A percentile compares a stretch with the other conserved stretches of the same genome.
Conservation (phyloP, 371 early-diverging fungal genomes). For the Rhizopus sp. region DNA sequence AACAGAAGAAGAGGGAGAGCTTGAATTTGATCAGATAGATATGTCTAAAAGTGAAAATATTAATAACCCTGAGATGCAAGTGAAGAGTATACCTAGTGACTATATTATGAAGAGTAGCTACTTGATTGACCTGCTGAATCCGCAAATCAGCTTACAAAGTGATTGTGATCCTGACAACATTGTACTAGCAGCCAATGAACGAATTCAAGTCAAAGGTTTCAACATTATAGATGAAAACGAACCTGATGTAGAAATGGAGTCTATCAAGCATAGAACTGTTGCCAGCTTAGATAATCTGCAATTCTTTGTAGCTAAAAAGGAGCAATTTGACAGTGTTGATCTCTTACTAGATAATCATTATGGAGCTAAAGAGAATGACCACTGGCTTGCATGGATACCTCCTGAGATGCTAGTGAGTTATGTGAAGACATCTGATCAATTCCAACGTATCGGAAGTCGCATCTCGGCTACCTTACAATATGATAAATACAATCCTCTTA, state of each 20-base stretch:
- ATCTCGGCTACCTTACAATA: conserved; percentile 74
- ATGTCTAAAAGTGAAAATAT: conserved; percentile 44
- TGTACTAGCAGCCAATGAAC: conserved; percentile 66
- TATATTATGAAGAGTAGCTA: conserved; percentile 62
- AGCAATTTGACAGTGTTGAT: conserved; percentile 62
- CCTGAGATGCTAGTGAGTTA: conserved; percentile 76
- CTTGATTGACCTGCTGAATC: conserved; percentile 68
- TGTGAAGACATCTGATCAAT: conserved; percentile 53
- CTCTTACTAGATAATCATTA: conserved; percentile 50
- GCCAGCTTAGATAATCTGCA: conserved; percentile 77
- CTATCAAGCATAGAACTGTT: conserved; percentile 73
- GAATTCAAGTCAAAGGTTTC: conserved; percentile 65
- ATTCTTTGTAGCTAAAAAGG: conserved; percentile 72
- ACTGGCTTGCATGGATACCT: conserved; percentile 89
- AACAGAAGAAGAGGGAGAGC: conserved; percentile 27
- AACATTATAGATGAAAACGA: conserved; percentile 61
- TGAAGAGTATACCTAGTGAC: conserved; percentile 50
- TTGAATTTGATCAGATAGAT: conserved; percentile 8
- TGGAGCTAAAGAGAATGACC: conserved; percentile 49
- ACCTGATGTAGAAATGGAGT: conserved; percentile 51
- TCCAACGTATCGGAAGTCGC: conserved; percentile 75
- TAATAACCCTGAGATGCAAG: conserved; percentile 50
- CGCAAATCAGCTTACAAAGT: conserved; percentile 70
- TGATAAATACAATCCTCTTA: conserved; percentile 81
- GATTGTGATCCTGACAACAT: conserved; percentile 47